These are phyloP conservation scores for Pyrenochaeta sp. DNA, from an alignment of 2,329 filamentous ascomycete species.

Conservation along the genomic window DNA sequence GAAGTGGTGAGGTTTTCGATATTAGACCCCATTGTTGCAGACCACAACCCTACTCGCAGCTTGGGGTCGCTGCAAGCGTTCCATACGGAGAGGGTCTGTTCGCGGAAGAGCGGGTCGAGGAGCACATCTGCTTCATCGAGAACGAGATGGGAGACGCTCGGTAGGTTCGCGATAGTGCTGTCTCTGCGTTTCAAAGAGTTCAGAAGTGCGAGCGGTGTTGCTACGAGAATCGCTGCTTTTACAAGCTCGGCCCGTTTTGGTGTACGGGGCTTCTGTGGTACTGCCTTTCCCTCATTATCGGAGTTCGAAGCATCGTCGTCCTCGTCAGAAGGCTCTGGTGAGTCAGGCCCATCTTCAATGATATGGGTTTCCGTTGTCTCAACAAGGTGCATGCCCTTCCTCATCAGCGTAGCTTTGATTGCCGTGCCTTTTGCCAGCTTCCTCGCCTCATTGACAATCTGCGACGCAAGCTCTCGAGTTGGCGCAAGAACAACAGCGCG, in stretches of 20 bases:
- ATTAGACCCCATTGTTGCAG: conserved; percentile 94
- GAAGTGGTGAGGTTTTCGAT: conserved; percentile 80
- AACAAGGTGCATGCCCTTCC: conserved; percentile 79
- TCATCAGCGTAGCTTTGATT: conserved; percentile 81
- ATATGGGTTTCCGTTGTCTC: conserved; percentile 51
- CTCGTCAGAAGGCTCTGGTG: conserved; percentile 50
- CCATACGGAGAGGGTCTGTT: conserved; percentile 89
- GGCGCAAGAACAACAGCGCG: conserved; percentile 58
- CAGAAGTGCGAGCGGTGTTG: conserved; percentile 79
- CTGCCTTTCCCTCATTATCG: conserved; percentile 48
- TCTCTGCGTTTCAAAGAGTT: conserved; percentile 69
- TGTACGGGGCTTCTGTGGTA: conserved; percentile 43
- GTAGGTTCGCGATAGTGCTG: conserved; percentile 61
- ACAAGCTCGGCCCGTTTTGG: conserved; percentile 61
- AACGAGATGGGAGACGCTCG: conserved; percentile 76
- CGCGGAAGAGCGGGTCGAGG: conserved; percentile 86
- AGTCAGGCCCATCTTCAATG: conserved; percentile 36
- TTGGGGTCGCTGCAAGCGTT: conserved; percentile 73
- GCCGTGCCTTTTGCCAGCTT: conserved; percentile 82
- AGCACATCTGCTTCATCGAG: conserved; percentile 96
- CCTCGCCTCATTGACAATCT: conserved; percentile 73
- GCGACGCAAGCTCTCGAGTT: conserved; percentile 59
- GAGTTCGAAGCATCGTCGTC: conserved; percentile 47
- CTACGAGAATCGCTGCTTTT: conserved; percentile 81
- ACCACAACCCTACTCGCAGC: conserved; percentile 87